phyloP scores from a whole-genome alignment of 495 filamentous ascomycete species.

The Penicillium herquei region DNA sequence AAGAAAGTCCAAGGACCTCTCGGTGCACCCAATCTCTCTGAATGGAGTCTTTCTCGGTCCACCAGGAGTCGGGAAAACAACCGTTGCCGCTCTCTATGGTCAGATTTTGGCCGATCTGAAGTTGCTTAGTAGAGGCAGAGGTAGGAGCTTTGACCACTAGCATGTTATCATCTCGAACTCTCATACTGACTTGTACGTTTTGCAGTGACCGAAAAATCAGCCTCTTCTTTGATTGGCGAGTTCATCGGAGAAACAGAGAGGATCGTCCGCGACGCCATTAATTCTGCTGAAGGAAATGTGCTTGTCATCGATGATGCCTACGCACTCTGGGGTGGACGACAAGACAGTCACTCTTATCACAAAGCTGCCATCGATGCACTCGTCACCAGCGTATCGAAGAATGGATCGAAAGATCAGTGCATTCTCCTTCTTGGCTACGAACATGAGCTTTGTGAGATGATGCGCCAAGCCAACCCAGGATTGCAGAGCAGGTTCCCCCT shows the following conservation, averaged over 20 bases:
- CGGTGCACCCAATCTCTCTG: neutral
- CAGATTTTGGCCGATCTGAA: neutral
- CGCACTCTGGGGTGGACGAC: neutral
- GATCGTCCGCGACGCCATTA: neutral
- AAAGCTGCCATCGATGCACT: neutral
- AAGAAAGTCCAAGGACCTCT: neutral
- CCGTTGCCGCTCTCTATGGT: neutral
- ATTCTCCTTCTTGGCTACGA: neutral
- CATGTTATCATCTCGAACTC: too few species aligned
- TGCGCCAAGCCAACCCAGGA: neutral
- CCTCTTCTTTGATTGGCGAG: neutral
- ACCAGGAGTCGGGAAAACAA: neutral
- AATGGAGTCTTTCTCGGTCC: neutral
- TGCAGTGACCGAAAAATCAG: neutral
- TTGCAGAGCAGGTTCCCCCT: neutral
- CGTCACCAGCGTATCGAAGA: neutral
- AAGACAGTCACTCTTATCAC: neutral
- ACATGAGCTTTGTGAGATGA: neutral
- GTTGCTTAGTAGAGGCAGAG: neutral
- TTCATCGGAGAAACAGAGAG: neutral
- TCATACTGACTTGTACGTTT: neutral
- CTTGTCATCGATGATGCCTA: neutral
- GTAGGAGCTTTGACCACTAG: neutral
- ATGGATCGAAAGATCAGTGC: neutral
- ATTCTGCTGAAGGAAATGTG: neutral